Evolutionary conservation across 495 filamentous ascomycete genomes (phyloP), one percentile per base, ranked within the genome.

Genomic region (Platismatia glauca): DNA sequence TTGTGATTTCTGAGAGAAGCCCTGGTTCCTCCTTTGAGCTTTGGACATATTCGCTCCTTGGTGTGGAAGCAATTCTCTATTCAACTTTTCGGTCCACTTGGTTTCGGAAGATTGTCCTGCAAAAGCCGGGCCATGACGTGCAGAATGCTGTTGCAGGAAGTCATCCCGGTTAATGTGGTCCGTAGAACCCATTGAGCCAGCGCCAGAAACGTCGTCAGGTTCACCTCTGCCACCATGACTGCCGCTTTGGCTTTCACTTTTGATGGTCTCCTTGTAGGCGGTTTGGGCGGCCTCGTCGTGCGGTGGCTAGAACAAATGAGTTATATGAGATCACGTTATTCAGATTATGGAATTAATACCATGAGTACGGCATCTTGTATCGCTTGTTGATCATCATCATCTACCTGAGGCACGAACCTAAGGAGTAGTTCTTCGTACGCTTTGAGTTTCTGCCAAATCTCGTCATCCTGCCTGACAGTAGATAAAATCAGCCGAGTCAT

Each of bases 21-120:
- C n/a, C 43, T 46, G 34, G 4, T 44, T 38, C 41, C 29, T 31
- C 9, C 18, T 29, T 43, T 22, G 31, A 46, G 43, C 0, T 20
- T 7, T 50, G 55, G 15, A 24, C 4, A 2, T 37, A 31, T 22
- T 22, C 7, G 3, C 39, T 44, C 5, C 35, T 39, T 24, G 35
- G n/a, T 24, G 15, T 58, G 35, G 20, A 13, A 39, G 55, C 55
- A 67, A 57, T 59, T 77, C 71, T 57, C 69, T 73, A 44, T 64
- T 69, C 7, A 81, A 67, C 27, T 73, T 76, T 59, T 82, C 80
- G 7, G 85, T 73, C 85, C 85, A 87, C 44, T 72, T 71, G 13
- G 84, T 77, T 58, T 84, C 82, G 1, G 84, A 87, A 55, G 78
- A 82, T 61, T 81, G 83, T 24, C 85, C 85, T 60, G 85, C 74